Evolutionary conservation across 441 rosid species (phyloP).

Genomic region (Omphalea diandra): DNA sequence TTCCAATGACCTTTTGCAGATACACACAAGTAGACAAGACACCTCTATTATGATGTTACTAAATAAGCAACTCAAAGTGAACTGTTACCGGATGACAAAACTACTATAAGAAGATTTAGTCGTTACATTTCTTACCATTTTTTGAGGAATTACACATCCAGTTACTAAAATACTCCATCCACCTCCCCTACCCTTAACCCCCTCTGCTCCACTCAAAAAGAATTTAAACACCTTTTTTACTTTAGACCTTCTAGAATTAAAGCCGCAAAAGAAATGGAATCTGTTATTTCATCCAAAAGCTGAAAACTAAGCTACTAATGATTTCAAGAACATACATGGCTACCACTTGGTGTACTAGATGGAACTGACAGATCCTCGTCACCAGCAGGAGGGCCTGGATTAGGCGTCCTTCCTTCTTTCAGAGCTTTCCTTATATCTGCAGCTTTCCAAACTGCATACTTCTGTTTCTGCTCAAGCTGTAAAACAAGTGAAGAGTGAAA

Average conservation of each 20-base stretch:
- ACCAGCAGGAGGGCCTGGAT: conserved; percentile 79
- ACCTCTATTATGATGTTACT: background rate
- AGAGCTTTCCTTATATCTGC: conserved; percentile 94
- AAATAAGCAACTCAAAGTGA: background rate
- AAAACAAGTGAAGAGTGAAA: background rate
- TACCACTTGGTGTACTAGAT: conserved; percentile 42
- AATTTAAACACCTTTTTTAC: too few species aligned
- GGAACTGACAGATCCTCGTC: conserved; percentile 57
- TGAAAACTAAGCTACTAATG: conserved; percentile 4
- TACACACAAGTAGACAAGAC: too few species aligned
- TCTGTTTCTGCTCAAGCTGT: conserved; percentile 90
- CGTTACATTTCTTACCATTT: background rate
- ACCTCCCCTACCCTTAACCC: background rate
- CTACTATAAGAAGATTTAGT: too few species aligned
- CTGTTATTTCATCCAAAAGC: conserved; percentile 10
- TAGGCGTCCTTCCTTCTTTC: conserved; percentile 93
- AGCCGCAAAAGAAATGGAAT: background rate
- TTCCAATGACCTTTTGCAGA: too few species aligned
- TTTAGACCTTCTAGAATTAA: background rate
- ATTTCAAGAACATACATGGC: conserved; percentile 49
- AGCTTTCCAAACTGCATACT: conserved; percentile 94
- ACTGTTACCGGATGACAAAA: background rate
- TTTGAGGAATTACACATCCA: background rate
- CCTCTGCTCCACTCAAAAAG: too few species aligned
- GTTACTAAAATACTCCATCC: background rate